These are phyloP conservation scores for Hericium erinaceus DNA, from an alignment of 768 basidiomycete species.

Conservation along the genomic window DNA sequence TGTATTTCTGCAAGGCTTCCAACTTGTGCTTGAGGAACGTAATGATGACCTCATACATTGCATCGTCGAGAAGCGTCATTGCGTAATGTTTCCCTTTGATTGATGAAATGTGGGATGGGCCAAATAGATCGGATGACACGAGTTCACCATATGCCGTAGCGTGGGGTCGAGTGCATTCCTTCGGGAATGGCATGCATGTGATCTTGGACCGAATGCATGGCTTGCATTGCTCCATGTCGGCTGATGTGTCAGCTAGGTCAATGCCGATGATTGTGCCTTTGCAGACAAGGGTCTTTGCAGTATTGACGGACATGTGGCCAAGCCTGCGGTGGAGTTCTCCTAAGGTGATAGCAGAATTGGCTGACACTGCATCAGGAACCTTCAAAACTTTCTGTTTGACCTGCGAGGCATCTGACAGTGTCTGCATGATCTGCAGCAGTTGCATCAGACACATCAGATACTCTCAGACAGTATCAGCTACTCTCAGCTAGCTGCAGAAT, in stretches of 20 bases:
- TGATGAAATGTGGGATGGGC: neutral
- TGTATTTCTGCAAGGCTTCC: constrained; percentile 7
- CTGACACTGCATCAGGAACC: too few species aligned
- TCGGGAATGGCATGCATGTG: too few species aligned
- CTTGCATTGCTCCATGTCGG: neutral
- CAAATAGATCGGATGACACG: too few species aligned
- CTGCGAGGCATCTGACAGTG: too few species aligned
- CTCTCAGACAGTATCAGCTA: too few species aligned
- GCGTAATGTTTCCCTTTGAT: constrained; percentile 9
- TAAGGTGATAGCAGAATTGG: too few species aligned
- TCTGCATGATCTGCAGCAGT: too few species aligned
- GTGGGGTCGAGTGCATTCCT: too few species aligned
- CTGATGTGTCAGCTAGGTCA: neutral
- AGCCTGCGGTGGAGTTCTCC: neutral
- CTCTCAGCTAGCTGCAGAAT: too few species aligned
- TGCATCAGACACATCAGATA: too few species aligned
- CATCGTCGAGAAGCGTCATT: constrained; percentile 18
- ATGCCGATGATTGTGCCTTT: neutral
- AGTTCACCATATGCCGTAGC: too few species aligned
- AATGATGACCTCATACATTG: constrained; percentile 6
- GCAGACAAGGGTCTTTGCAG: constrained; percentile 7
- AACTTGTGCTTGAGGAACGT: constrained; percentile 8
- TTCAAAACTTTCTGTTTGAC: too few species aligned
- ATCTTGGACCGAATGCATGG: neutral
- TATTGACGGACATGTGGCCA: neutral